Conservation (phyloP, 257 asterid species). For the Fraxinus quadrangulata region DNA sequence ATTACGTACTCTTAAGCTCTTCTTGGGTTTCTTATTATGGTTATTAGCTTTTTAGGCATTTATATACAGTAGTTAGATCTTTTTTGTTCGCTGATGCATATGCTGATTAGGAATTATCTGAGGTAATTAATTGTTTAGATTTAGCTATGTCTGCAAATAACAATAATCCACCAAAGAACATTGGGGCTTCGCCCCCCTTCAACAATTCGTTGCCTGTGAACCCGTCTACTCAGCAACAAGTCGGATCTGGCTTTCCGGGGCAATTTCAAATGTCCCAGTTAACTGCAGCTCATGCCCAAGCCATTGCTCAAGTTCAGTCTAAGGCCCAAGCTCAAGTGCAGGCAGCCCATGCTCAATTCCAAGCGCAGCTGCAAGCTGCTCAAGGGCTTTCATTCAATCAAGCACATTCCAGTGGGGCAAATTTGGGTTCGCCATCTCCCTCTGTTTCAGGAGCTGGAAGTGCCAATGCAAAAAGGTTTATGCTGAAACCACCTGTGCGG, state of each 20-base stretch:
- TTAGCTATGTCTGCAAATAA: constrained; percentile 76
- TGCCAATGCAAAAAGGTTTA: constrained; percentile 56
- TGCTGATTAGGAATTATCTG: constrained; percentile 22
- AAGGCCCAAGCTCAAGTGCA: constrained; percentile 59
- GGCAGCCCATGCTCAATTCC: constrained; percentile 63
- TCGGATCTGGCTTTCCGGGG: constrained; percentile 66
- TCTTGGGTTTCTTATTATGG: too few species aligned
- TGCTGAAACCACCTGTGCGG: constrained; percentile 83
- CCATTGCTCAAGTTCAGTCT: constrained; percentile 57
- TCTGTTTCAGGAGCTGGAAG: constrained; percentile 72
- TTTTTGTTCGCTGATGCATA: neutral
- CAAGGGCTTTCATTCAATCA: constrained; percentile 84
- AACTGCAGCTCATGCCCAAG: constrained; percentile 63
- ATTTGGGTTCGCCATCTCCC: constrained; percentile 73
- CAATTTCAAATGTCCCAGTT: constrained; percentile 72
- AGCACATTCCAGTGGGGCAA: constrained; percentile 54
- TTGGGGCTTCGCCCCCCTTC: constrained; percentile 82
- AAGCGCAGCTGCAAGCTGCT: constrained; percentile 64
- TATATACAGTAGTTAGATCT: too few species aligned
- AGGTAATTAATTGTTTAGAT: constrained; percentile 23
- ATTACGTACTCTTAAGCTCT: too few species aligned
- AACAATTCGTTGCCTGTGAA: constrained; percentile 69
- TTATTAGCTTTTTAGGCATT: too few species aligned
- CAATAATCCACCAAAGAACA: constrained; percentile 67
- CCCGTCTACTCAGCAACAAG: constrained; percentile 60